These are phyloP conservation scores for Helicostylum pulchrum DNA, from an alignment of 192 early-diverging fungal genomes.

Conservation along the genomic window DNA sequence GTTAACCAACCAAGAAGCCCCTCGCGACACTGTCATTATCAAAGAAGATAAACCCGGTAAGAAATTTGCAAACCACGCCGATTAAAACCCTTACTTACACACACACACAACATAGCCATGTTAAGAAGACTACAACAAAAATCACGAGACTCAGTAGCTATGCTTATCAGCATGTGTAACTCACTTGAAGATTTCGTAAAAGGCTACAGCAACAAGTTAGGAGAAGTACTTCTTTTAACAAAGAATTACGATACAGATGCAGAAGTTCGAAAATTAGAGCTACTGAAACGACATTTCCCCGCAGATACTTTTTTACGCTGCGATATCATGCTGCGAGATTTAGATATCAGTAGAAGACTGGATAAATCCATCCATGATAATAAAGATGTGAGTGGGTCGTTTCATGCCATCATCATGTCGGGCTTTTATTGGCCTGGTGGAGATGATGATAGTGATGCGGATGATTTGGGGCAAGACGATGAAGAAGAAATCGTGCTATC, in stretches of 20 bases:
- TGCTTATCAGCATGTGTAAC: slow-evolving; percentile 23
- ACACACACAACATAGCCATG: slow-evolving; percentile 1
- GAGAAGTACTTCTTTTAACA: not conserved
- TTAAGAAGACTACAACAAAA: slow-evolving; percentile 17
- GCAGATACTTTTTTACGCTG: not conserved
- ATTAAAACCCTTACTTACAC: not conserved
- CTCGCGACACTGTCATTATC: slow-evolving; percentile 4
- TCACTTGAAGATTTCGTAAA: slow-evolving; percentile 13
- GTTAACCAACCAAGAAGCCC: not conserved
- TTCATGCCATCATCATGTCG: slow-evolving; percentile 12
- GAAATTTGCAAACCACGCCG: no score
- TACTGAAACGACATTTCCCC: slow-evolving; percentile 14
- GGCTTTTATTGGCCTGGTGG: slow-evolving; percentile 15
- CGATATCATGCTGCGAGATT: slow-evolving; percentile 22
- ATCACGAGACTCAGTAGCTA: slow-evolving; percentile 11
- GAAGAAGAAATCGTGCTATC: not conserved
- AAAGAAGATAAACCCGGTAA: slow-evolving; percentile 14
- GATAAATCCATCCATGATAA: slow-evolving; percentile 17
- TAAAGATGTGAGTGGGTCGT: not conserved
- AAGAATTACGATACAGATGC: slow-evolving; percentile 13
- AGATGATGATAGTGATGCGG: slow-evolving; percentile 11
- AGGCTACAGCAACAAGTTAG: slow-evolving; percentile 9
- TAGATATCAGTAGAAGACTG: slow-evolving; percentile 9
- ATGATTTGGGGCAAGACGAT: not conserved
- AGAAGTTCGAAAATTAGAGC: slow-evolving; percentile 4